These are phyloP conservation scores for Sistotremastrum suecicum DNA, from an alignment of 768 basidiomycete species.

Conservation along the genomic window DNA sequence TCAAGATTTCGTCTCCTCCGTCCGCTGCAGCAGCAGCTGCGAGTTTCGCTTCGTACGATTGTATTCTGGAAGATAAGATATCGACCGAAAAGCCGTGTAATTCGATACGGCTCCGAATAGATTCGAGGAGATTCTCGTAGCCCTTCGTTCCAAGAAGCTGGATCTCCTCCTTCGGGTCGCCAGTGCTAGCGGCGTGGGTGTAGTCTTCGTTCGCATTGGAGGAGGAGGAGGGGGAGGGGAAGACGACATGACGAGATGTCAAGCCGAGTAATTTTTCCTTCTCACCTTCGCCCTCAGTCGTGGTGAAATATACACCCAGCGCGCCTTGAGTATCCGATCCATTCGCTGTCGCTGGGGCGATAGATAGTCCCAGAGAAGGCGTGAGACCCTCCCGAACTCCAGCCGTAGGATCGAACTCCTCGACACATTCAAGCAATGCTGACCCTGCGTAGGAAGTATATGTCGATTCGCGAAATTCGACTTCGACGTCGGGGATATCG, in stretches of 20 bases:
- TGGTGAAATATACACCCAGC: slow-evolving; percentile 6
- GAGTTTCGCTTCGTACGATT: too few species aligned
- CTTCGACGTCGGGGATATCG: slow-evolving; percentile 19
- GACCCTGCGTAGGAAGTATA: slow-evolving; percentile 10
- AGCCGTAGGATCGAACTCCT: slow-evolving; percentile 8
- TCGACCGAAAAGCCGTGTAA: not conserved
- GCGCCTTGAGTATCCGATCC: too few species aligned
- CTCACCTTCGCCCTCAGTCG: slow-evolving; percentile 12
- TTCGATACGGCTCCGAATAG: slow-evolving; percentile 5
- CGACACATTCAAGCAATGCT: slow-evolving; percentile 9
- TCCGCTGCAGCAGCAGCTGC: not conserved
- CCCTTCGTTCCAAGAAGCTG: slow-evolving; percentile 10
- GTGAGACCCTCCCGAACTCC: slow-evolving; percentile 14
- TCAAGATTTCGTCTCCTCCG: slow-evolving; percentile 3
- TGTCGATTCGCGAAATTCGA: slow-evolving; percentile 20
- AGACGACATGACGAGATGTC: slow-evolving; percentile 15
- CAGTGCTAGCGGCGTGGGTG: too few species aligned
- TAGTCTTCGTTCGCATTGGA: too few species aligned
- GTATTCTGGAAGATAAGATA: too few species aligned
- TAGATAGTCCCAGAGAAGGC: slow-evolving; percentile 15
- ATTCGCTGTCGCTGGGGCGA: slow-evolving; percentile 10
- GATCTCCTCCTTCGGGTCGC: slow-evolving; percentile 1
- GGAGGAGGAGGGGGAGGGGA: slow-evolving; percentile 3
- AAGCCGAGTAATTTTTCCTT: slow-evolving; percentile 13
- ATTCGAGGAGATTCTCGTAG: slow-evolving; percentile 4